phyloP scores from a whole-genome alignment of 1,284 basidiomycete genomes.

The Heterobasidion occidentale region DNA sequence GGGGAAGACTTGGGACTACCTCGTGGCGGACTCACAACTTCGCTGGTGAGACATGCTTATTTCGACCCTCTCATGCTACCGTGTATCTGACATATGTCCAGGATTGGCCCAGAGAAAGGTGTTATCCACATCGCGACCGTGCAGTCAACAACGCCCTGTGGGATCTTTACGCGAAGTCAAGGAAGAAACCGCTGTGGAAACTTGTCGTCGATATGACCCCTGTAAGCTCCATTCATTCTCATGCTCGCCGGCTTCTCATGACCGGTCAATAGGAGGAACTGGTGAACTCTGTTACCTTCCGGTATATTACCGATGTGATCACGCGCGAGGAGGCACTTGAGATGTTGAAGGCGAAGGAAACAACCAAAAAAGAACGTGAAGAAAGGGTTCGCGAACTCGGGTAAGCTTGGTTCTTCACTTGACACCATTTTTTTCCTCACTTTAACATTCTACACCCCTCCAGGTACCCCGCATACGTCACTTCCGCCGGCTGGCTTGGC shows the following conservation, averaged over 20 bases:
- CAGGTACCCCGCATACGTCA: slow-evolving; percentile 93
- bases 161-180: slow-evolving; percentile 76
- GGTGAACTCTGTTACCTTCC: slow-evolving; percentile 77
- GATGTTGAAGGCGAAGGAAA: slow-evolving; percentile 73
- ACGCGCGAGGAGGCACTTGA: slow-evolving; percentile 84
- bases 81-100: slow-evolving; percentile 16
- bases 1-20: slow-evolving; percentile 76
- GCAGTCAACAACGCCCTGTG: slow-evolving; percentile 79
- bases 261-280: slow-evolving; percentile 67
- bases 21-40: slow-evolving; percentile 82
- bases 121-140: slow-evolving; percentile 75
- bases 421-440: neutral
- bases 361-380: slow-evolving; percentile 75
- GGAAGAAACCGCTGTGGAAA: slow-evolving; percentile 81
- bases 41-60: slow-evolving; percentile 57
- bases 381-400: slow-evolving; percentile 60
- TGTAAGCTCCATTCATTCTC: slow-evolving; percentile 27
- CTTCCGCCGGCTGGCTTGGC: slow-evolving; percentile 89
- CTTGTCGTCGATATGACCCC: slow-evolving; percentile 79
- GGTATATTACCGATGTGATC: slow-evolving; percentile 92
- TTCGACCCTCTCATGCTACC: neutral
- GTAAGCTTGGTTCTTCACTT: slow-evolving; percentile 16
- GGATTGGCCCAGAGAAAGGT: slow-evolving; percentile 86
- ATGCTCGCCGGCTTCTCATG: neutral
- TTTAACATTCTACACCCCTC: slow-evolving; percentile 6